A percentile compares a stretch with the other conserved stretches of the same genome.
Evolutionary conservation across 331 rosid species (phyloP).

Genomic region (Malus hybrid): DNA sequence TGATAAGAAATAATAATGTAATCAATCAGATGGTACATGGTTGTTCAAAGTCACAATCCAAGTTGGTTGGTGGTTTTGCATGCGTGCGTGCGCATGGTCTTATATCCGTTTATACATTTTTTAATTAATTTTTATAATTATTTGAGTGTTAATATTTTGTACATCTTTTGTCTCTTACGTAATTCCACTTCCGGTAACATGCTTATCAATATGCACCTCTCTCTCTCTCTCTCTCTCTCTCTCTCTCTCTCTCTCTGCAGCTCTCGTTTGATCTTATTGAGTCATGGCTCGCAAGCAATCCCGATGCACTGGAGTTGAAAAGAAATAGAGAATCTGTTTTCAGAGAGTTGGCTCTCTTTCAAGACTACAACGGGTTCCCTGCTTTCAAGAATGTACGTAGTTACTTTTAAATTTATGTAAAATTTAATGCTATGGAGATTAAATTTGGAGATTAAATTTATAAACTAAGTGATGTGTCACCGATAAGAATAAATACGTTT

Average conservation of each 20-base stretch:
- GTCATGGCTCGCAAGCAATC: slow-evolving; percentile 54
- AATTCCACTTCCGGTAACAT: not conserved
- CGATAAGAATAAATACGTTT: too few species aligned
- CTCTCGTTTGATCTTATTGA: slow-evolving; percentile 63
- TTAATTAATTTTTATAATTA: not conserved
- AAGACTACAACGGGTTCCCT: slow-evolving; percentile 80
- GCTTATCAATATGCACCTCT: not conserved
- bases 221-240: too few species aligned
- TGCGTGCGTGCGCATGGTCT: not conserved
- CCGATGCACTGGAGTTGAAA: slow-evolving; percentile 42
- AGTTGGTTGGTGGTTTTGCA: not conserved
- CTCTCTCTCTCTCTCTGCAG: slow-evolving; percentile 20
- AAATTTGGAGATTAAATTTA: too few species aligned
- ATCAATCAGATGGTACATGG: not conserved
- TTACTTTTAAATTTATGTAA: not conserved
- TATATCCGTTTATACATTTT: not conserved
- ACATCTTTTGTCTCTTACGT: not conserved
- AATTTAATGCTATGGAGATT: not conserved
- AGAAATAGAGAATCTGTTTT: slow-evolving; percentile 49
- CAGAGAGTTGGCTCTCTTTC: slow-evolving; percentile 76
- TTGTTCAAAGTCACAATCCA: not conserved
- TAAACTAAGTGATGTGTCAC: too few species aligned
- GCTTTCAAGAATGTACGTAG: slow-evolving; percentile 54
- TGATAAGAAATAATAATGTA: not conserved
- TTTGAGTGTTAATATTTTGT: not conserved